Conservation (phyloP, 2,329 filamentous ascomycete genomes). For the Fusarium drepaniforme region DNA sequence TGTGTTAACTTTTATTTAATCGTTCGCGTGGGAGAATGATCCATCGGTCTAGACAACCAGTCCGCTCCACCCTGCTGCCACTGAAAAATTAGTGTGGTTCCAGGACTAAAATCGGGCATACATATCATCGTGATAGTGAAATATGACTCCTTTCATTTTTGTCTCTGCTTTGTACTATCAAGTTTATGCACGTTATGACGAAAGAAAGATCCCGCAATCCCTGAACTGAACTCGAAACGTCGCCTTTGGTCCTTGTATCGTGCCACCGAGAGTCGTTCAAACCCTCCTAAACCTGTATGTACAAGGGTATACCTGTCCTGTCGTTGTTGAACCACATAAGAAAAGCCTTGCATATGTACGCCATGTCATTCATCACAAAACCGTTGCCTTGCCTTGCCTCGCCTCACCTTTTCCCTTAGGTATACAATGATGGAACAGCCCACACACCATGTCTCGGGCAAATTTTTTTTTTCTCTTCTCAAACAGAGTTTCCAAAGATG, state of each 20-base stretch:
- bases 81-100: constrained; percentile 64
- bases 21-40: constrained; percentile 73
- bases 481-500: constrained; percentile 55
- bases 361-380: constrained; percentile 31
- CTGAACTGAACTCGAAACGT: not conserved
- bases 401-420: not conserved
- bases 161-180: constrained; percentile 2
- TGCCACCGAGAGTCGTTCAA: constrained; percentile 7
- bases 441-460: constrained; percentile 39
- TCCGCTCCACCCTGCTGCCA: constrained; percentile 75
- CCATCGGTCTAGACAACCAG: constrained; percentile 75
- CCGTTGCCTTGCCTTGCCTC: constrained; percentile 17
- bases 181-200: constrained; percentile 9
- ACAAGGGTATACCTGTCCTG: constrained; percentile 23
- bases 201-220: not conserved
- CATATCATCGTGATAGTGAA: constrained; percentile 12
- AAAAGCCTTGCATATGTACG: constrained; percentile 26
- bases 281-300: constrained; percentile 14
- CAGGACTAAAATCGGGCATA: constrained; percentile 75
- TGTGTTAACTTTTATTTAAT: constrained; percentile 68
- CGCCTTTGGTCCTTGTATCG: not conserved
- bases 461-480: constrained; percentile 5
- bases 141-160: constrained; percentile 8
- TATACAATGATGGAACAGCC: constrained; percentile 1
- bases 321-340: constrained; percentile 23